Conservation (phyloP, 257 asterid genomes). For the Haberlea rhodopensis region DNA sequence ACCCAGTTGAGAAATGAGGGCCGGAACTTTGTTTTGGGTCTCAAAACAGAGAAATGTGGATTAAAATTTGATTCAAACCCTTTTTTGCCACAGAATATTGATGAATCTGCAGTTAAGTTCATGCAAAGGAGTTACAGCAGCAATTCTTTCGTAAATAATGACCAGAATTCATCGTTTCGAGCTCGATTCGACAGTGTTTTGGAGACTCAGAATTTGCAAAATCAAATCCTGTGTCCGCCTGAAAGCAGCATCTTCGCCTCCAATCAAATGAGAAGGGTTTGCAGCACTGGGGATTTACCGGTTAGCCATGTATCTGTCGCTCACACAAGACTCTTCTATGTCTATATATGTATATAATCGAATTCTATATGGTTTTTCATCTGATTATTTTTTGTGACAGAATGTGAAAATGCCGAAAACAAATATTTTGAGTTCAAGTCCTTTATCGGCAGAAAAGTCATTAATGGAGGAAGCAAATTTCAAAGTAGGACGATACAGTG, state of each 20-base stretch:
- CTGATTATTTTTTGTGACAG: constrained; percentile 23
- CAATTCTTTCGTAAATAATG: constrained; percentile 46
- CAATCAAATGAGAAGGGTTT: constrained; percentile 71
- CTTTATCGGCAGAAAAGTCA: constrained; percentile 52
- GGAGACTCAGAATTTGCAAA: constrained; percentile 42
- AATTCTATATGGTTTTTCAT: not conserved
- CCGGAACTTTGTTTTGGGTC: constrained; percentile 31
- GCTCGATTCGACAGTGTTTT: constrained; percentile 43
- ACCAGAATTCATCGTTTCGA: constrained; percentile 29
- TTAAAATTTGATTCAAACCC: constrained; percentile 31
- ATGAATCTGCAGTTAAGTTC: constrained; percentile 45
- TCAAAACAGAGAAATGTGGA: constrained; percentile 57
- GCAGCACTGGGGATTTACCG: constrained; percentile 87
- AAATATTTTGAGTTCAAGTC: constrained; percentile 50
- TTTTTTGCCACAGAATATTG: constrained; percentile 31
- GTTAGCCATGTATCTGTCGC: too few species aligned
- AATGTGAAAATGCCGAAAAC: constrained; percentile 43
- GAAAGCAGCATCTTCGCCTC: constrained; percentile 37
- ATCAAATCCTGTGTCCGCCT: constrained; percentile 39
- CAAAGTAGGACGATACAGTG: constrained; percentile 59
- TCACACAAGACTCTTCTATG: too few species aligned
- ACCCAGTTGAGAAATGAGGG: constrained; percentile 33
- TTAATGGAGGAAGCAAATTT: constrained; percentile 61
- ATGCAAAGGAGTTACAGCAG: constrained; percentile 86
- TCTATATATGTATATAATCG: not conserved